Evolutionary conservation across 2,329 filamentous ascomycete species (phyloP).

Genomic region (Apiospora pterosperma): DNA sequence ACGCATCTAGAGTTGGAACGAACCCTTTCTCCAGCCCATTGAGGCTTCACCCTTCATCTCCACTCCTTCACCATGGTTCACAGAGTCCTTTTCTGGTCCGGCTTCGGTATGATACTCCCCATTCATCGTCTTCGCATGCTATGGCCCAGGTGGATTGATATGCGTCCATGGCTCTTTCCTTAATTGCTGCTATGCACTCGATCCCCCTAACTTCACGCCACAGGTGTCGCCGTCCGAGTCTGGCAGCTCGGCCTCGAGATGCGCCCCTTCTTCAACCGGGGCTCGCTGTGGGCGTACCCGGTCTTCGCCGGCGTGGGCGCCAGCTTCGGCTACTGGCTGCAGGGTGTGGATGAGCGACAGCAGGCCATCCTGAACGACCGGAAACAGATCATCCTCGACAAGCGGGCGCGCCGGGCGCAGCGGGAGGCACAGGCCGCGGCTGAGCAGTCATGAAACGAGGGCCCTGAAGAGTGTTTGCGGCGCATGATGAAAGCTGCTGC

Average conservation of each 20-base stretch:
- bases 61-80: constrained; percentile 48
- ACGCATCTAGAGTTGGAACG: not conserved
- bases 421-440: constrained; percentile 44
- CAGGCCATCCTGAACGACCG: constrained; percentile 72
- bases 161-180: not conserved
- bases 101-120: constrained; percentile 71
- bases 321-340: constrained; percentile 95
- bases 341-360: constrained; percentile 84
- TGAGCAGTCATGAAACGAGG: constrained; percentile 11
- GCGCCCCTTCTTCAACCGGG: constrained; percentile 85
- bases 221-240: constrained; percentile 86
- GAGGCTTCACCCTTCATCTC: constrained; percentile 18
- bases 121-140: constrained; percentile 9
- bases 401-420: constrained; percentile 75
- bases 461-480: not conserved
- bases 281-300: constrained; percentile 88
- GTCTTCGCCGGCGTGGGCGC: constrained; percentile 81
- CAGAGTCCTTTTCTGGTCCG: constrained; percentile 77
- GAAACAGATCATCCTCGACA: constrained; percentile 79
- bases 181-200: not conserved
- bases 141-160: not conserved
- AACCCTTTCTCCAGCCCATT: constrained; percentile 12
- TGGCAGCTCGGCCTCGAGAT: constrained; percentile 99
- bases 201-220: not conserved
- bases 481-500: not conserved